Conservation (phyloP, 768 basidiomycete genomes). For the Hysterangium stoloniferum region DNA sequence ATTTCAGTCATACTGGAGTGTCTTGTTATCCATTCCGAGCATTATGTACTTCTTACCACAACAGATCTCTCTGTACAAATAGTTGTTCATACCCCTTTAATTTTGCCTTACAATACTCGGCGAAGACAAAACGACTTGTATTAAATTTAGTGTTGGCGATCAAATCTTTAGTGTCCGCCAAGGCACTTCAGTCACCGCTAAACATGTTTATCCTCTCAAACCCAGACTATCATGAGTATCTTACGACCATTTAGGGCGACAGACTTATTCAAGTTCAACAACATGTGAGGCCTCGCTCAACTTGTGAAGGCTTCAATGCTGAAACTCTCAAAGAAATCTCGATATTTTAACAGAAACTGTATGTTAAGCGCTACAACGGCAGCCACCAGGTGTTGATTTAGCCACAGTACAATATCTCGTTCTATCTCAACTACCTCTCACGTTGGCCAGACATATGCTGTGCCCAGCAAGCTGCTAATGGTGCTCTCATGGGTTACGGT, state of each 20-base stretch:
- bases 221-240: slow-evolving; percentile 57
- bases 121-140: too few species aligned
- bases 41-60: slow-evolving; percentile 4
- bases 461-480: slow-evolving; percentile 72
- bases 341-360: slow-evolving; percentile 98
- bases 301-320: neutral
- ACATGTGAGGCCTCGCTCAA: slow-evolving; percentile 47
- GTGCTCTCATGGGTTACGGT: slow-evolving; percentile 93
- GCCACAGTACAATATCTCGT: slow-evolving; percentile 72
- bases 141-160: too few species aligned
- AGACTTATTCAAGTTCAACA: slow-evolving; percentile 91
- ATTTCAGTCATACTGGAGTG: neutral
- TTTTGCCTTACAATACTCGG: too few species aligned
- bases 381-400: neutral
- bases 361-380: slow-evolving; percentile 21
- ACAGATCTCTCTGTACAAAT: slow-evolving; percentile 3
- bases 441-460: slow-evolving; percentile 91
- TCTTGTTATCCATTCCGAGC: neutral
- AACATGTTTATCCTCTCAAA: neutral
- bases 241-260: slow-evolving; percentile 79
- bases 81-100: neutral
- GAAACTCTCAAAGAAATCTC: slow-evolving; percentile 54
- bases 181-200: neutral
- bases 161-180: too few species aligned
- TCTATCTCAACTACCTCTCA: slow-evolving; percentile 83